Conservation (phyloP, 2,329 filamentous ascomycete species). For the Paecilomyces formosus region DNA sequence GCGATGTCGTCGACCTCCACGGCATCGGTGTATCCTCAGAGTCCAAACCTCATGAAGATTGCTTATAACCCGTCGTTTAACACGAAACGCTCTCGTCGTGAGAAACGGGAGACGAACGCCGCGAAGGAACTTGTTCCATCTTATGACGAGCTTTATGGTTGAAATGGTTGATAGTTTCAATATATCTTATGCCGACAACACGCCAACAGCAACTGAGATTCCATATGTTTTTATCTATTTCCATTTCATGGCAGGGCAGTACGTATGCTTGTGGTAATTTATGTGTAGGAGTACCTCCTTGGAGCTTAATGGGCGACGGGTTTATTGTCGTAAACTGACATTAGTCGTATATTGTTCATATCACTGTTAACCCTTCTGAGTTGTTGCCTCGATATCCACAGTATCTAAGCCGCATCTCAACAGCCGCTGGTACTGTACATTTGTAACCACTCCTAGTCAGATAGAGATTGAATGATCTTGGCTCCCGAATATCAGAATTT, state of each 20-base stretch:
- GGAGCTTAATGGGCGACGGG: not conserved
- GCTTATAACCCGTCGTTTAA: constrained; percentile 8
- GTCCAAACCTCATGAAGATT: constrained; percentile 3
- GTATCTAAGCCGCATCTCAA: too few species aligned
- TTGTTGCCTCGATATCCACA: too few species aligned
- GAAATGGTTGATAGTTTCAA: not conserved
- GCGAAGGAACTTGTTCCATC: constrained; percentile 28
- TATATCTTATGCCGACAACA: too few species aligned
- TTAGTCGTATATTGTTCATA: not conserved
- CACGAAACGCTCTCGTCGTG: constrained; percentile 13
- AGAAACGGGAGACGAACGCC: constrained; percentile 12
- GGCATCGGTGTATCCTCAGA: not conserved
- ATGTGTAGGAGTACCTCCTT: not conserved
- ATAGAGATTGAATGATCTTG: too few species aligned
- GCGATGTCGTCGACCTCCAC: not conserved
- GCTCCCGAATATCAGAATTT: too few species aligned
- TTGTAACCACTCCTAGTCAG: too few species aligned
- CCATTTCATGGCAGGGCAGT: not conserved
- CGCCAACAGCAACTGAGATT: not conserved
- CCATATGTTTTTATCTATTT: not conserved
- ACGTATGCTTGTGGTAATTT: not conserved
- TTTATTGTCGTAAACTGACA: not conserved
- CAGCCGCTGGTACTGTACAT: too few species aligned
- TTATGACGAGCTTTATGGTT: constrained; percentile 33
- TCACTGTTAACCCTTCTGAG: not conserved